These are phyloP conservation scores for Nigrospora oryzae DNA, from an alignment of 2,329 filamentous ascomycete genomes.

Conservation along the genomic window DNA sequence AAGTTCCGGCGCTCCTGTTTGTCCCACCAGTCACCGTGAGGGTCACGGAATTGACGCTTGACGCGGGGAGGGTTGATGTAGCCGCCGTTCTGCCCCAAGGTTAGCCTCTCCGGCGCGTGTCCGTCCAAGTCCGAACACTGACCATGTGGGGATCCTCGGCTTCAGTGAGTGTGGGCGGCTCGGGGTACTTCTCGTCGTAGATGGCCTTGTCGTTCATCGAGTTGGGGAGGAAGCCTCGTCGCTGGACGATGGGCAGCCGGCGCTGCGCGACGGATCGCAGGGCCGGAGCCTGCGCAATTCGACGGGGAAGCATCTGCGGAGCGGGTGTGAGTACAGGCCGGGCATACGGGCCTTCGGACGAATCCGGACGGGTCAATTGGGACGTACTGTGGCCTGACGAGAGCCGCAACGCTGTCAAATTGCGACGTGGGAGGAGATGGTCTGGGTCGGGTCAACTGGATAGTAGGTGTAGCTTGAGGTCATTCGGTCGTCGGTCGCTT, in stretches of 20 bases:
- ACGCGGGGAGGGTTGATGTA: conserved; percentile 71
- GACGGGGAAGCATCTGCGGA: conserved; percentile 51
- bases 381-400: conserved; percentile 23
- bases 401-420: conserved; percentile 24
- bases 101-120: background rate
- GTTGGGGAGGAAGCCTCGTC: conserved; percentile 47
- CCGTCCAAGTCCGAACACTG: conserved; percentile 19
- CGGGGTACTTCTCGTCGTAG: conserved; percentile 44
- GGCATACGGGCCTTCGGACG: background rate
- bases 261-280: conserved; percentile 37
- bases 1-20: conserved; percentile 96
- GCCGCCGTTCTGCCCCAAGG: conserved; percentile 60
- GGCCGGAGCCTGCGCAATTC: conserved; percentile 44
- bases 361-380: conserved; percentile 7
- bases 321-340: background rate
- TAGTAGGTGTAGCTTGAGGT: background rate
- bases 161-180: conserved; percentile 39
- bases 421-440: conserved; percentile 16
- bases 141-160: conserved; percentile 61
- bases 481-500: background rate
- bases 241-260: conserved; percentile 45
- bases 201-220: conserved; percentile 35
- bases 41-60: conserved; percentile 90
- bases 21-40: conserved; percentile 93
- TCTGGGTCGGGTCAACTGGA: conserved; percentile 8